Conservation (phyloP, 2,329 filamentous ascomycete species). For the Exserohilum turcica region DNA sequence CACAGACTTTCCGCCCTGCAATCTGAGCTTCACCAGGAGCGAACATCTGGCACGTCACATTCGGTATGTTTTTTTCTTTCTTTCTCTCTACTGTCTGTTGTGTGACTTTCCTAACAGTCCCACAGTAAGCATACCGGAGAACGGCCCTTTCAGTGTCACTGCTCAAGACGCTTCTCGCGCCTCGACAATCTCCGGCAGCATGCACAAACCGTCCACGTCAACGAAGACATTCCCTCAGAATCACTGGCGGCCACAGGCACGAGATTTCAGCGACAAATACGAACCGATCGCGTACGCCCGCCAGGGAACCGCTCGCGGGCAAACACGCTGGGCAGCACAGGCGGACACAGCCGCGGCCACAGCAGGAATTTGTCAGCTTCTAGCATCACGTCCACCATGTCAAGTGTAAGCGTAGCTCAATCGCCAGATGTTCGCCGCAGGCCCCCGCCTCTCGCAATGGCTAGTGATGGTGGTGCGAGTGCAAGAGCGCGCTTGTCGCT, state of each 20-base stretch:
- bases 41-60: conserved; percentile 96
- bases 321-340: conserved; percentile 75
- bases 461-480: conserved; percentile 66
- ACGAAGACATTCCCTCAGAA: conserved; percentile 93
- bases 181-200: conserved; percentile 95
- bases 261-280: conserved; percentile 87
- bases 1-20: conserved; percentile 91
- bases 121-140: conserved; percentile 93
- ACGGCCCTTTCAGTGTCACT: conserved; percentile 95
- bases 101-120: conserved; percentile 35
- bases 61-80: conserved; percentile 61
- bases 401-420: conserved; percentile 63
- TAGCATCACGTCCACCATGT: conserved; percentile 78
- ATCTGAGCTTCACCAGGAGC: conserved; percentile 91
- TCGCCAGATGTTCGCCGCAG: conserved; percentile 64
- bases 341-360: conserved; percentile 75
- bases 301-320: conserved; percentile 74
- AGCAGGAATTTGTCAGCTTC: conserved; percentile 85
- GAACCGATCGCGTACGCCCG: conserved; percentile 81
- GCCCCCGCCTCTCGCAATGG: conserved; percentile 83
- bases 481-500: conserved; percentile 61
- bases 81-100: background rate
- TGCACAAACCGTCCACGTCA: conserved; percentile 95
- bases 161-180: conserved; percentile 87
- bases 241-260: conserved; percentile 92